phyloP scores from a whole-genome alignment of 1,139 yeast species.

The Kodamaea arcana region DNA sequence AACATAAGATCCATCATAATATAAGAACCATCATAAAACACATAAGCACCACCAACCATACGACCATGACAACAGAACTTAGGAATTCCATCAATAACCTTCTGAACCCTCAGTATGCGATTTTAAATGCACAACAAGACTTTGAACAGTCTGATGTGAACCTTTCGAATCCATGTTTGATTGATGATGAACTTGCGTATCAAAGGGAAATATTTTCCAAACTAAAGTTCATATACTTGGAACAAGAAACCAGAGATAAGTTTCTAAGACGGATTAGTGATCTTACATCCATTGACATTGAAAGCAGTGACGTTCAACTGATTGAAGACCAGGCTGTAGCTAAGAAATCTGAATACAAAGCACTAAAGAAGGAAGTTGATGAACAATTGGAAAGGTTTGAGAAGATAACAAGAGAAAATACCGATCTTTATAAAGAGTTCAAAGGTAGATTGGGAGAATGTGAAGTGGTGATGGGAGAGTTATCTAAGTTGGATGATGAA shows the following conservation, averaged over 20 bases:
- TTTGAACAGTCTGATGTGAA: constrained; percentile 13
- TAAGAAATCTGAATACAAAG: constrained; percentile 17
- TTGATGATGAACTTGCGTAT: constrained; percentile 29
- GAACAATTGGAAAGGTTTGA: constrained; percentile 19
- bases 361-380: constrained; percentile 16
- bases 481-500: constrained; percentile 16
- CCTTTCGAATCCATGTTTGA: constrained; percentile 20
- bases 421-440: constrained; percentile 16
- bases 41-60: too few species aligned
- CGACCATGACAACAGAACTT: background rate
- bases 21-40: too few species aligned
- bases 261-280: constrained; percentile 34
- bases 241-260: constrained; percentile 64
- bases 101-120: constrained; percentile 3
- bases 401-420: constrained; percentile 15
- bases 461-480: constrained; percentile 13
- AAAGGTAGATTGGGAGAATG: constrained; percentile 11
- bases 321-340: constrained; percentile 16
- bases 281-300: constrained; percentile 12
- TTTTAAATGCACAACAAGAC: constrained; percentile 11
- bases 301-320: constrained; percentile 16
- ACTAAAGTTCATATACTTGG: constrained; percentile 58
- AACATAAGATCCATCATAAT: too few species aligned
- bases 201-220: constrained; percentile 44
- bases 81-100: background rate